Percentiles rank a stretch among this genome's conserved stretches.
Evolutionary conservation across 164 flowering plant genomes (phyloP).

Genomic region (Litsea cubeba): DNA sequence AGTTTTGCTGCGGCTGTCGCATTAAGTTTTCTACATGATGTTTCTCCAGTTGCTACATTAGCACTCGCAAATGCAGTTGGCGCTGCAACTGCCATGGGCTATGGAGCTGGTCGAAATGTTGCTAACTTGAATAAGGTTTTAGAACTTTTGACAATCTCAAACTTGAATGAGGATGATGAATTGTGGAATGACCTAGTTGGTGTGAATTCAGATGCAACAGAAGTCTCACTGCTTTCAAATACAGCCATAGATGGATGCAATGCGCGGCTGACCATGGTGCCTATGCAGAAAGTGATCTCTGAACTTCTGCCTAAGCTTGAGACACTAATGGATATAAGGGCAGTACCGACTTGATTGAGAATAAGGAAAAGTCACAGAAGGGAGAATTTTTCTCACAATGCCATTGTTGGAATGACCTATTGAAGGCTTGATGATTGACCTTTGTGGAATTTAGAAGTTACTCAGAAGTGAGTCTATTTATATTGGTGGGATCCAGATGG

Average conservation of each 20-base stretch:
- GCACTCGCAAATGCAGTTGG: slow-evolving; percentile 94
- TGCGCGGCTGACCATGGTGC: slow-evolving; percentile 24
- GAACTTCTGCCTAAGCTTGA: slow-evolving; percentile 59
- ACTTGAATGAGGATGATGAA: slow-evolving; percentile 53
- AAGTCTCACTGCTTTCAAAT: slow-evolving; percentile 43
- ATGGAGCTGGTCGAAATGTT: slow-evolving; percentile 96
- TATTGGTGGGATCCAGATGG: not conserved
- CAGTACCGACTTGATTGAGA: slow-evolving; percentile 24
- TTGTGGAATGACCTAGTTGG: slow-evolving; percentile 45
- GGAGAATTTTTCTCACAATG: not conserved
- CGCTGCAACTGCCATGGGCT: slow-evolving; percentile 97
- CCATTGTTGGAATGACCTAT: not conserved
- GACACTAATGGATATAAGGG: slow-evolving; percentile 15
- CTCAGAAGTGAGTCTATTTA: too few species aligned
- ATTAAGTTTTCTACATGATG: slow-evolving; percentile 62
- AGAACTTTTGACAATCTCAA: slow-evolving; percentile 46
- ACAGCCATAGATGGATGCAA: slow-evolving; percentile 32
- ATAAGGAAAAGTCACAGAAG: not conserved
- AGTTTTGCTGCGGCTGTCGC: slow-evolving; percentile 93
- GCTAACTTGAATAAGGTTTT: slow-evolving; percentile 55
- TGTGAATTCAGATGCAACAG: slow-evolving; percentile 18
- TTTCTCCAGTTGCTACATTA: slow-evolving; percentile 59
- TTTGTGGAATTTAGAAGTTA: not conserved
- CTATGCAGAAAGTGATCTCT: slow-evolving; percentile 50
- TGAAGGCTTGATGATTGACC: slow-evolving; percentile 1